Evolutionary conservation across 768 basidiomycete genomes (phyloP), one percentile per base, ranked within the genome.

Genomic region (Suillus tomentosus): DNA sequence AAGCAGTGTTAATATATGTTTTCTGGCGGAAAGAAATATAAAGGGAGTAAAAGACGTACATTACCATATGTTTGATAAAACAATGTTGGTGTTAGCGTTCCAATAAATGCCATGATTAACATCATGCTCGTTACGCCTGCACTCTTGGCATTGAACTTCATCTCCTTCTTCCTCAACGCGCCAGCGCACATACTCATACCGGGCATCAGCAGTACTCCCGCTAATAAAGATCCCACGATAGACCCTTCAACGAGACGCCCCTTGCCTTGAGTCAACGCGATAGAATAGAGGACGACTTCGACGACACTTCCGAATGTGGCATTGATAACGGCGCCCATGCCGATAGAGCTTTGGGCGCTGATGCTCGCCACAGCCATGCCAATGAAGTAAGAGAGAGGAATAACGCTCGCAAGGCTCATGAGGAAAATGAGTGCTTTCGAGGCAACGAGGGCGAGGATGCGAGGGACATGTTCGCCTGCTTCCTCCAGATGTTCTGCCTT

Each of bases 351-450:
- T 72, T 99, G 97, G 0, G 97, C 97, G n/a, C 92, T 94, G 71
- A 99, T 99, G 51, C 93, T 95, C 3, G 97, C 97, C 65, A 99
- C 97, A 9, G 97, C 97, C 97, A 98, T 98, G 19, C 97, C 97
- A 72, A 99, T 99, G 80, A 99, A 99, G 81, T 99, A 99, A 9
- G 93, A 95, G 22, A 99, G 83, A 0, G 97, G 97, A 68, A 99
- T 99, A 71, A 99, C 94, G 68, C 92, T 94, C 34, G 91, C 85
- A 53, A 99, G 81, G 68, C 90, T 85, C 70, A 96, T 77, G 51
- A 94, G 67, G 76, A 99, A 99, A 70, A 99, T 90, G 70, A 93
- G 78, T 3, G 84, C 85, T 57, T 88, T 88, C 1, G 89, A 89
- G 8, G 92, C 84, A 63, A 99, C 72, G 68, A 91, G 76, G 5